Conservation (phyloP, 441 rosid genomes). For the Iberis amara region DNA sequence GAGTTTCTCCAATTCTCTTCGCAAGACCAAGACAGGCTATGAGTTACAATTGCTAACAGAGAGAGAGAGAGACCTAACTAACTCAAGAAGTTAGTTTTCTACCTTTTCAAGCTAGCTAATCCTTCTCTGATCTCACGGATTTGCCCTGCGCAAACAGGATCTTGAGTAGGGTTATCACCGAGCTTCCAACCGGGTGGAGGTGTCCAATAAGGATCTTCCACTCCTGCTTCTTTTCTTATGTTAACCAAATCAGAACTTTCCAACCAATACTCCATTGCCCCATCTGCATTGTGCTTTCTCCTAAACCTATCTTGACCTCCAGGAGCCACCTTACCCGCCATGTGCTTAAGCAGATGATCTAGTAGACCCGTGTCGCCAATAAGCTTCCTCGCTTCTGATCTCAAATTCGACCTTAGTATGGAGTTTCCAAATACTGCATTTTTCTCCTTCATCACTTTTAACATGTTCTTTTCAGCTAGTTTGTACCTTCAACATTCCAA, state of each 20-base stretch:
- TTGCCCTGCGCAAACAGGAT: slow-evolving; percentile 72
- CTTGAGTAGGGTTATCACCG: slow-evolving; percentile 80
- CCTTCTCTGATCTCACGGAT: slow-evolving; percentile 58
- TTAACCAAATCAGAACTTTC: slow-evolving; percentile 70
- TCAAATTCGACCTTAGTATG: slow-evolving; percentile 64
- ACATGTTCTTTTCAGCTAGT: slow-evolving; percentile 73
- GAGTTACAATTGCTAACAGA: slow-evolving; percentile 3
- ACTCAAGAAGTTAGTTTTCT: not conserved
- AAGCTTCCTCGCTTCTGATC: slow-evolving; percentile 75
- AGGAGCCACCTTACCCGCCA: slow-evolving; percentile 92
- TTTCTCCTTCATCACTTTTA: slow-evolving; percentile 76
- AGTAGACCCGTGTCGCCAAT: slow-evolving; percentile 93
- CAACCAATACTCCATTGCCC: slow-evolving; percentile 96
- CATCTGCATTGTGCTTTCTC: slow-evolving; percentile 88
- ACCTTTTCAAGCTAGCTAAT: slow-evolving; percentile 51
- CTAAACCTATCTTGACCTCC: slow-evolving; percentile 81
- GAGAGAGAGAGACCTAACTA: not conserved
- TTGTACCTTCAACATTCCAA: slow-evolving; percentile 50
- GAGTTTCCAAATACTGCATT: slow-evolving; percentile 69
- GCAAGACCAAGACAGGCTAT: slow-evolving; percentile 10
- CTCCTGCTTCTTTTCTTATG: slow-evolving; percentile 75
- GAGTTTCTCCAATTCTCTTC: slow-evolving; percentile 47
- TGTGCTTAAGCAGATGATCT: slow-evolving; percentile 92
- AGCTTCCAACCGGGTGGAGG: slow-evolving; percentile 93
- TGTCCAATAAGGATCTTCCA: slow-evolving; percentile 90